Evolutionary conservation across 2,329 filamentous ascomycete genomes (phyloP), one percentile per base, ranked within the genome.

Genomic region (Aspergillus sp.): DNA sequence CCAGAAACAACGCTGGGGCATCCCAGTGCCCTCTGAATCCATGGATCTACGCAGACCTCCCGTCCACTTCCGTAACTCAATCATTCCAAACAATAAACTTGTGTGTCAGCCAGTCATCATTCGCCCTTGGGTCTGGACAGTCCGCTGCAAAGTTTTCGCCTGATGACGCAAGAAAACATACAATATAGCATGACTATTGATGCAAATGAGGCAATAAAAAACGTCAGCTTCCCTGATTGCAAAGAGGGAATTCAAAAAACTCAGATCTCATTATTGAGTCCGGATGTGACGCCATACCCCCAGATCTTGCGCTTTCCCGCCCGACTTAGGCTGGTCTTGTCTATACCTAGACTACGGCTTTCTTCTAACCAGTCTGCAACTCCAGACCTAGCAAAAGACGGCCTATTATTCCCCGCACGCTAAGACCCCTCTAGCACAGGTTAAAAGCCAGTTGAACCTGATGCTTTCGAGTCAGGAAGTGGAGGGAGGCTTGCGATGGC

Each of bases 31-130:
- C 34, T 37, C 12, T n/a, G 5, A 15, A 22, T n/a, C 34, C 34
- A 37, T 37, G 34, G 34, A 13, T 37, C 34, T 37, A n/a, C 34
- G 5, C 19, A 34, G 24, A 13, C 33, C 20, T 30, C 42, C 42
- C 30, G 33, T 47, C 51, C 22, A 46, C 50, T 45, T 53, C 51
- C 41, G 41, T 40, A 46, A 53, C 51, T 46, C 24, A 46, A 46
- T 41, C 11, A 12, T 4, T 8, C 12, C 46, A 8, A 30, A 34
- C 17, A 34, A 22, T 37, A 9, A 44, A 39, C 39, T 51, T 42
- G 12, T 52, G 7, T 19, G 34, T 5, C 17, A 19, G 15, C 47
- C 24, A 49, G 8, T 37, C 9, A 49, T 39, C 15, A 12, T n/a
- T 8, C 33, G 4, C 15, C 30, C 30, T 39, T 15, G 9, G 30